Base-by-base conservation (phyloP, 441 rosid genomes). In the Adansonia madagascariensis region DNA sequence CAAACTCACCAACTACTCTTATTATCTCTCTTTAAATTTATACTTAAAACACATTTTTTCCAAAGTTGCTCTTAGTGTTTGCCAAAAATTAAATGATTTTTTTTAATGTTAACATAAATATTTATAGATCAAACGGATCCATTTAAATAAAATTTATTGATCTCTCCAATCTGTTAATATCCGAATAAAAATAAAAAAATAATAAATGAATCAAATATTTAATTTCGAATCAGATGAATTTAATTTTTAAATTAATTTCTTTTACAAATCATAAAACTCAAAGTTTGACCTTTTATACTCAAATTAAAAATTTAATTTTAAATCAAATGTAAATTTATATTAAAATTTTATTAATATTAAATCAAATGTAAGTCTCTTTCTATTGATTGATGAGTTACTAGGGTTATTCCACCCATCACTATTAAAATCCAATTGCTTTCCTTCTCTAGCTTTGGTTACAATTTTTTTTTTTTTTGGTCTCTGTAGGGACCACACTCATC, bases 1-100 rank as follows among this genome's bases (percentile, higher is more conserved):
- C 43, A 65, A 24, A 65, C 75, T 73, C 80, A 55, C 66, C 78
- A 67, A 20, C 41, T 44, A 8, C 47, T 49, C 15, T 0, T 49
- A 10, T 12, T 63, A 46, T 43, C 12, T 69, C 78, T 41, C 75
- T 70, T 8, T 18, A 18, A 10, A 3, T 27, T 52, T 71, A 15
- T 52, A 11, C 2, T 10, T 44, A 4, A n/a, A n/a, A n/a, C 24
- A 46, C 8, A 6, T 57, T 35, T 2, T 4, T 3, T 44, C 17
- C n/a, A 57, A 27, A 11, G 2, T 4, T 14, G 49, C 7, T 11
- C 8, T 4, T 49, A 22, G 1, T 12, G 8, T 27, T 0, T 49
- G 18, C 43, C 18, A 15, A 71, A 71, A 5, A 2, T 4, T 4
- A 2, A 22, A 20, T 47, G 11, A 6, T 5, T 55, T 55, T 17